These are phyloP conservation scores for Fonsecaea multimorphosa DNA, from an alignment of 2,329 filamentous ascomycete species.

Conservation along the genomic window DNA sequence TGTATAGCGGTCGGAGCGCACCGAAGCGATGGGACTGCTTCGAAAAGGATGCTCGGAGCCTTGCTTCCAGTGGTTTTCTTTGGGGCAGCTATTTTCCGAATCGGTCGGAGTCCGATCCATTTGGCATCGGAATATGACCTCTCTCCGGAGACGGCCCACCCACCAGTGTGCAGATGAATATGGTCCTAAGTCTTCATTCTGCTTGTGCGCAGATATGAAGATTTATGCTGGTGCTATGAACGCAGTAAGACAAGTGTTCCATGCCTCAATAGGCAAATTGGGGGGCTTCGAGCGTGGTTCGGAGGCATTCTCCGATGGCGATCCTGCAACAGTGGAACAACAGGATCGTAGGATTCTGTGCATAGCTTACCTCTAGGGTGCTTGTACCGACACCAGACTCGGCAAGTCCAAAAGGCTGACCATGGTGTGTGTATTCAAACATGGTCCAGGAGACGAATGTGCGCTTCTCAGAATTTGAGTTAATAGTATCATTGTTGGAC, in stretches of 20 bases:
- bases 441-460: not conserved
- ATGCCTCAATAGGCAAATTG: not conserved
- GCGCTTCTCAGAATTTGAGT: not conserved
- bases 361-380: no score
- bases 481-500: not conserved
- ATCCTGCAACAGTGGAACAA: constrained; percentile 1
- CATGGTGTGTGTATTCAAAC: not conserved
- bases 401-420: no score
- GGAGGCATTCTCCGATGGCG: constrained; percentile 1
- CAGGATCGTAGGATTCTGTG: not conserved
- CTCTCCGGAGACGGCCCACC: not conserved
- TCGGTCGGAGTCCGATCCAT: constrained; percentile 9
- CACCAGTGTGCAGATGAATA: not conserved
- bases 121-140: not conserved
- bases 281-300: not conserved
- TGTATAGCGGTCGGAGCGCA: not conserved
- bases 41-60: not conserved
- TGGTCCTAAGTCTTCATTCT: not conserved
- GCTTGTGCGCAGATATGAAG: not conserved
- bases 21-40: not conserved
- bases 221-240: not conserved
- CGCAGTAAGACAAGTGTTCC: not conserved
- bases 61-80: not conserved
- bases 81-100: not conserved
- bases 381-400: no score